Base-by-base conservation (phyloP, 345 rosid genomes). In the Citrus medica region DNA sequence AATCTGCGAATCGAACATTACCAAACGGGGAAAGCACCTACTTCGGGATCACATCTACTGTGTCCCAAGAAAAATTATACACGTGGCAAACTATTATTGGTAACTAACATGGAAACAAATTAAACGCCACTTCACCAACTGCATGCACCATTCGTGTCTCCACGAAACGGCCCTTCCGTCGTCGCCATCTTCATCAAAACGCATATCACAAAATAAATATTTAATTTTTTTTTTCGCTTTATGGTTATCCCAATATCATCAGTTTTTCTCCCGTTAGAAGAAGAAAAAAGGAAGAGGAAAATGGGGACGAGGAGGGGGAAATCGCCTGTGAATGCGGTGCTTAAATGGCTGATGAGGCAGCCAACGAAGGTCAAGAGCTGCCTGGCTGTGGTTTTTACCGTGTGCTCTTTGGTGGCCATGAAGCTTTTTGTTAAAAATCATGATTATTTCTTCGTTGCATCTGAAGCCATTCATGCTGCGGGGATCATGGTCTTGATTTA, bases 401-500 rank as follows among this genome's bases (percentile, higher is more conserved):
- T 89, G 55, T 69, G 75, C 61, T 62, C 82, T 28, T 58, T 93
- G 63, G 81, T 88, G 32, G 87, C 76, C 27, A 66, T 93, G 79
- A 85, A 72, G 80, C 22, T 74, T 40, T 21, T 56, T 8, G 88
- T 90, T 24, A 76, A 79, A 21, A 75, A 89, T 71, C 71, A 66
- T 28, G 78, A 83, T 25, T 85, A 91, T 76, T 90, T 93, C 74
- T 93, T 89, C 32, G 9, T 91, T 69, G 92, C 87, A 13, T 84
- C 97, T 22, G 94, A 93, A 80, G 67, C 88, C 30, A 78, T 89
- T 82, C 97, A 93, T 76, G 88, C 85, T 60, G 84, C 83, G 65
- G 97, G 95, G 64, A 89, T 93, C 81, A 16, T 86, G 3, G 89
- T 87, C 81, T 83, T 93, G 83, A 85, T 86, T 75, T 90, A 87